phyloP scores from a whole-genome alignment of 1,284 basidiomycete species.

The Exobasidium cylindrosporum region DNA sequence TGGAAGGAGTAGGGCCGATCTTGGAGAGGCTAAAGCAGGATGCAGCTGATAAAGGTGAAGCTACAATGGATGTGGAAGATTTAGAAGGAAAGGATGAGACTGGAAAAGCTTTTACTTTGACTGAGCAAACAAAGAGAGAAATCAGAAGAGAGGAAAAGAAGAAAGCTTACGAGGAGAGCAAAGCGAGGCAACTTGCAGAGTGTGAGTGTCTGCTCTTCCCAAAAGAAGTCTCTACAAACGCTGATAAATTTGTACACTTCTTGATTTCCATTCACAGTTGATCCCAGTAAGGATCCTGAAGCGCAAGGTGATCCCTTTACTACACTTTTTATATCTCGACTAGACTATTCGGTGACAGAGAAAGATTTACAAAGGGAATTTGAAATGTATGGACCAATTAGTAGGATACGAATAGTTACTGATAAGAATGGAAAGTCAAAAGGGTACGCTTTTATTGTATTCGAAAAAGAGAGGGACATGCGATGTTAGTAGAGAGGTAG shows the following conservation, averaged over 20 bases:
- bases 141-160: constrained; percentile 30
- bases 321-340: constrained; percentile 89
- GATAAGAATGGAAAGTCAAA: constrained; percentile 76
- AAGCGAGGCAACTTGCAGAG: constrained; percentile 16
- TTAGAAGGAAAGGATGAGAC: constrained; percentile 17
- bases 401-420: constrained; percentile 82
- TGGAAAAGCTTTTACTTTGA: constrained; percentile 21
- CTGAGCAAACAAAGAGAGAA: constrained; percentile 35
- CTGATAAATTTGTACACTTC: not conserved
- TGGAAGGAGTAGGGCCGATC: constrained; percentile 42
- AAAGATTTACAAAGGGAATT: constrained; percentile 89
- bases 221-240: not conserved
- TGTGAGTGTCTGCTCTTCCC: constrained; percentile 18
- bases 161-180: constrained; percentile 19
- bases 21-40: constrained; percentile 46
- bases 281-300: constrained; percentile 83
- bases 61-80: constrained; percentile 40
- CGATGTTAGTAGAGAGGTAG: constrained; percentile 13
- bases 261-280: constrained; percentile 62
- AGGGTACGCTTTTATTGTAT: constrained; percentile 96
- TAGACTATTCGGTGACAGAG: constrained; percentile 86
- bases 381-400: constrained; percentile 89
- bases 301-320: constrained; percentile 98
- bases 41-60: constrained; percentile 39
- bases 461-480: constrained; percentile 97